Evolutionary conservation across 495 filamentous ascomycete genomes (phyloP), one percentile per base, ranked within the genome.

Genomic region (Xylaria acuta): DNA sequence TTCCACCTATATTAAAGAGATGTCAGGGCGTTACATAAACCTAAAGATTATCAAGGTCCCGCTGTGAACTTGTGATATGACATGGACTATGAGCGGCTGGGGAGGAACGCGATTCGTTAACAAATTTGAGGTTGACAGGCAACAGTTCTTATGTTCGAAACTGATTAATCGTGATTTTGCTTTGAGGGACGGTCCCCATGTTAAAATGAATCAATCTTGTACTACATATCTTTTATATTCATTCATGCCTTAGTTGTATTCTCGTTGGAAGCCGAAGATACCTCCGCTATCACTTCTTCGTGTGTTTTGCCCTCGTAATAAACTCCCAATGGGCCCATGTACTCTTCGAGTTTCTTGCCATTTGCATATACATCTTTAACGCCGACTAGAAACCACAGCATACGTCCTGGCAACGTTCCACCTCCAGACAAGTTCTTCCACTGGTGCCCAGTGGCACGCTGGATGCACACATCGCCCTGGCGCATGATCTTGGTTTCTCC

Each of bases 391-490:
- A 91, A 83, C 77, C 86, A 90, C 34, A 87, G 34, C 79, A 90
- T 84, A 27, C 89, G 79, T 11, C 84, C 80, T 84, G 85, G 89
- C 67, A 85, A 78, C 34, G 78, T 85, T 62, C 78, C 76, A 70
- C 81, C 87, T 6, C 76, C 79, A 2, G 62, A 47, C 12, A 64
- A 20, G 78, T 93, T 93, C 32, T 81, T 82, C 89, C 88, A 92
- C 3, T 80, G 84, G 80, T 93, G 91, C 58, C 82, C 86, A 14
- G 88, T 90, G 6, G 79, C 88, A 25, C 90, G 77, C 78, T 91
- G 87, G 51, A 91, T 82, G 11, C 80, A 73, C 4, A 86, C 75
- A 76, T 92, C 89, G 0, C 90, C 90, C 32, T 79, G 76, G 71
- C 82, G 77, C 81, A 92, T 77, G 0, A 82, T 67, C 54, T 60